Evolutionary conservation across 345 rosid species (phyloP).

Genomic region (Alliaria petiolata): DNA sequence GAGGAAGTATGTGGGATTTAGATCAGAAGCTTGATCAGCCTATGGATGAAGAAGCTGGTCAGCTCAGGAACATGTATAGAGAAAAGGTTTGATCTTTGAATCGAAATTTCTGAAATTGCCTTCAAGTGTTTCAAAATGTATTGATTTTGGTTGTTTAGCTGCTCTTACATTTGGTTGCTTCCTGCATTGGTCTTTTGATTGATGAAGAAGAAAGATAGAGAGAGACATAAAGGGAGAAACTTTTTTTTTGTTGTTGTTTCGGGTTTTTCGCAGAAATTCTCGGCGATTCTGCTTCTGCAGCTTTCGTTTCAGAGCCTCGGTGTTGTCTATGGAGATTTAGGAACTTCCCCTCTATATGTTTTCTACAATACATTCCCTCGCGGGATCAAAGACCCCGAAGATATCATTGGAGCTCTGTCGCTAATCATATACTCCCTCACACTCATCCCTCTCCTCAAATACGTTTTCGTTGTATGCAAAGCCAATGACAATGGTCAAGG

Average conservation of each 20-base stretch:
- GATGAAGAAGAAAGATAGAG: neutral
- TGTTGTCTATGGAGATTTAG: constrained; percentile 69
- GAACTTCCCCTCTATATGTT: constrained; percentile 70
- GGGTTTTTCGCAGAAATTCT: constrained; percentile 46
- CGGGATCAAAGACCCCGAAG: constrained; percentile 52
- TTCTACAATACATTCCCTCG: constrained; percentile 68
- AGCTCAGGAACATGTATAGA: constrained; percentile 66
- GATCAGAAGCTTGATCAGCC: constrained; percentile 90
- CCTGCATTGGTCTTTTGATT: neutral
- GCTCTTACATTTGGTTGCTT: neutral
- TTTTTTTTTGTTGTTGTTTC: neutral
- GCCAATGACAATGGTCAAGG: constrained; percentile 78
- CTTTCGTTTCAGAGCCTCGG: constrained; percentile 76
- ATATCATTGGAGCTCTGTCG: constrained; percentile 62
- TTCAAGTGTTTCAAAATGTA: neutral
- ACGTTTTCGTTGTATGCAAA: constrained; percentile 65
- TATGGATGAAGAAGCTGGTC: constrained; percentile 96
- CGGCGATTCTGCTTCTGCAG: constrained; percentile 50
- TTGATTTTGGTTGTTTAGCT: neutral
- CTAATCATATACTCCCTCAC: constrained; percentile 61
- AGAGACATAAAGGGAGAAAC: neutral
- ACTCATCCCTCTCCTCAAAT: constrained; percentile 67
- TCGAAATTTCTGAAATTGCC: neutral
- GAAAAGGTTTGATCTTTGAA: constrained; percentile 57
- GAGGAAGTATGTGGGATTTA: constrained; percentile 86